Base-by-base conservation (phyloP, 1,284 basidiomycete genomes). In the Leccinum fuscescens region DNA sequence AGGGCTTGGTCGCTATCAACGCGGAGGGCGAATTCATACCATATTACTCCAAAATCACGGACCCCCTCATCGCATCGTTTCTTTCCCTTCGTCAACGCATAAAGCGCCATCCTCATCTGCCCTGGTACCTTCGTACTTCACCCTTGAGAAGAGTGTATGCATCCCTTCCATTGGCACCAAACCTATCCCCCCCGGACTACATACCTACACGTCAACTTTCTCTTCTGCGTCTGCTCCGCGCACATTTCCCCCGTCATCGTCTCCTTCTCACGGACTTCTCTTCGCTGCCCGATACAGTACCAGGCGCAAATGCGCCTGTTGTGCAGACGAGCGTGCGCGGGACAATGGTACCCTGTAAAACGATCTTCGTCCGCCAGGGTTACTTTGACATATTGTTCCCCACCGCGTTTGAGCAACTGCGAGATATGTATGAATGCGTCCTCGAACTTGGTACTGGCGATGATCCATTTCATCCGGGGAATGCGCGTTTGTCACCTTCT, bases 311-410 rank as follows among this genome's bases (percentile, higher is more conserved):
- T 70, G 93, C 92, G 0, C 97, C 97, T 6, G 97, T 99, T 20
- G 97, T 99, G 24, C 97, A 99, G 78, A 99, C 97, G 17, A 85
- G 94, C 55, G 89, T 91, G 71, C 84, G 85, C 37, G 90, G 90
- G 61, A 83, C 83, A 54, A 96, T 94, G 75, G 88, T 98, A 4
- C 91, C 97, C 3, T 95, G 93, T 67, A 82, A 89, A 61, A 98
- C 93, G 15, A 86, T 98, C 63, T 85, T 96, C 66, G 97, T 99
- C 60, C 88, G 90, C 66, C 97, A 93, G 71, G 97, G 97, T 11
- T 96, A 88, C 78, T 99, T 99, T 75, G 97, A 99, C 77, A 99
- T 99, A 65, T 95, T 99, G 81, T 99, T 99, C 80, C 97, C 97
- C 2, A 99, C 96, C 6, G 80, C 96, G 72, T 99, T 99, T 67